Evolutionary conservation across 768 basidiomycete genomes (phyloP), one percentile per base, ranked within the genome.

Genomic region (Collybiopsis luxurians): DNA sequence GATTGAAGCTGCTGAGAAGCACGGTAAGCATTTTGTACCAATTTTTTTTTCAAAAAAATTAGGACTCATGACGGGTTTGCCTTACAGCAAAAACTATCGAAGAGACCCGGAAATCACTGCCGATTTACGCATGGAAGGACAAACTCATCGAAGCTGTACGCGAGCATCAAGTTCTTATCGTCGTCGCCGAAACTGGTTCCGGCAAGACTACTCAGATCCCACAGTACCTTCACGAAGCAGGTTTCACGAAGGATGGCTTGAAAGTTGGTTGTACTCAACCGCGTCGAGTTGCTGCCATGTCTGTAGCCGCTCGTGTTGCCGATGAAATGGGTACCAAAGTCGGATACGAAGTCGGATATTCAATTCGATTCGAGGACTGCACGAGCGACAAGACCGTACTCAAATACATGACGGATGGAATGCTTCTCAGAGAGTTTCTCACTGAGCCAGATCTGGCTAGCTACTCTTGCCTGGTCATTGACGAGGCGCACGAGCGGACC

Each of bases 361-460:
- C 95, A 31, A 99, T 99, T 64, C 92, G 97, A 30, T 99, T 99
- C 74, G 97, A 99, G 73, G 97, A 99, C 71, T 97, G 95, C 71
- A 99, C 97, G 19, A 97, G 93, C 76, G 95, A 98, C 79, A 98
- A 97, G 78, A 99, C 97, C 3, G 89, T 95, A 43, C 79, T 99
- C 66, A 98, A 99, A 73, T 99, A 99, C 73, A 97, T 99, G 97
- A 99, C 97, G 43, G 97, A 99, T 67, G 97, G 97, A 31, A 98
- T 99, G 97, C 79, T 99, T 26, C 75, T 98, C 44, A 83, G 97
- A 66, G 95, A 98, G 71, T 98, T 98, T 72, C 74, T 99, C 66
- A 98, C 97, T 10, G 97, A 99, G 70, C 97, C 97, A 0, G 93
- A 95, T 74, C 73, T 99, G 53, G 96, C 93, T 13, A 92, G 92